Evolutionary conservation across 345 rosid species (phyloP).

Genomic region (Pseudoturritis turrita): DNA sequence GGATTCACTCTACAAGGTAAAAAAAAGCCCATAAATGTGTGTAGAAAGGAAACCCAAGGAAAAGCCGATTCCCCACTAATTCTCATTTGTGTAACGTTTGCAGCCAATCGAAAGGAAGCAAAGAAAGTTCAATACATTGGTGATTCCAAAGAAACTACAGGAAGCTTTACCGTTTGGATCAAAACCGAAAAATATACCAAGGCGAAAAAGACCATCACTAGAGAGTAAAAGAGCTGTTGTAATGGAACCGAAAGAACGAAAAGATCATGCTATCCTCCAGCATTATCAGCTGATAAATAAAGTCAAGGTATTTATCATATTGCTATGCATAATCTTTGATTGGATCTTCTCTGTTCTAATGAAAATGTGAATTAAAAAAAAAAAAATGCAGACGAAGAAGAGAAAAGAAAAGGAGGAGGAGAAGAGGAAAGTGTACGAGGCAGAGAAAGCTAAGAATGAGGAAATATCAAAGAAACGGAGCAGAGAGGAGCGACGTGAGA

Average conservation of each 20-base stretch:
- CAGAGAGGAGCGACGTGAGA: conserved; percentile 76
- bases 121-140: conserved; percentile 72
- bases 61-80: not conserved
- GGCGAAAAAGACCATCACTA: conserved; percentile 42
- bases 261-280: conserved; percentile 51
- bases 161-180: conserved; percentile 67
- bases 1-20: conserved; percentile 88
- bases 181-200: conserved; percentile 71
- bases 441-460: conserved; percentile 71
- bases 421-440: conserved; percentile 50
- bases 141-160: conserved; percentile 68
- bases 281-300: conserved; percentile 51
- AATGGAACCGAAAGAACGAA: conserved; percentile 62
- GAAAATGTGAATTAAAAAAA: too few relatives aligned
- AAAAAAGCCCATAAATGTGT: not conserved
- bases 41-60: not conserved
- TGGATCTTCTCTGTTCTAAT: not conserved
- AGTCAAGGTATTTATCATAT: conserved; percentile 48
- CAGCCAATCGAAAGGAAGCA: conserved; percentile 76
- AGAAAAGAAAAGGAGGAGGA: conserved; percentile 51
- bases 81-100: not conserved
- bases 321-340: not conserved
- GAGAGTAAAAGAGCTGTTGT: conserved; percentile 74
- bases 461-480: conserved; percentile 55
- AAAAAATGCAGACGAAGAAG: conserved; percentile 52